phyloP scores from a whole-genome alignment of 495 filamentous ascomycete species.

The Penicillium desertorum region DNA sequence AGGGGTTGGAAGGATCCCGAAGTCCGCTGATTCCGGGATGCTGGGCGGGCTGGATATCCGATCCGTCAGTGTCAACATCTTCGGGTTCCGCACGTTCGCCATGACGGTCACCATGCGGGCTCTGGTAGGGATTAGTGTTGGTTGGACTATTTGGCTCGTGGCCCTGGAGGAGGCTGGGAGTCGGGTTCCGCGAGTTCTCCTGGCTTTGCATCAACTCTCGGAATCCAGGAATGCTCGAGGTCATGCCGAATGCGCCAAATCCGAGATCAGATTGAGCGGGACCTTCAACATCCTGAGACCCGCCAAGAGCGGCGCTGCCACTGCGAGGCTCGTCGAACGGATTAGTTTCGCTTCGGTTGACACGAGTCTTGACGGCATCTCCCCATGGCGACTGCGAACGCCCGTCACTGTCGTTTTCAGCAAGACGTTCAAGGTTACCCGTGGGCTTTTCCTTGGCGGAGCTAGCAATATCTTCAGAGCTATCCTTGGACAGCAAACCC shows the following conservation, averaged over 20 bases:
- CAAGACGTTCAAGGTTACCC: constrained; percentile 53
- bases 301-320: constrained; percentile 79
- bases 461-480: constrained; percentile 59
- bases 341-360: constrained; percentile 72
- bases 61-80: constrained; percentile 60
- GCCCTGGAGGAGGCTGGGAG: constrained; percentile 52
- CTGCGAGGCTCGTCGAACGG: constrained; percentile 69
- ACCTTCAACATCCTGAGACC: constrained; percentile 70
- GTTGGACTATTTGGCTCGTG: constrained; percentile 83
- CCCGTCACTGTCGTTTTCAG: constrained; percentile 49
- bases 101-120: constrained; percentile 75
- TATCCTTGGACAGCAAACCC: constrained; percentile 76
- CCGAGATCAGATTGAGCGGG: constrained; percentile 52
- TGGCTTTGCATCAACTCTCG: constrained; percentile 61
- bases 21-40: constrained; percentile 58
- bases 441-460: constrained; percentile 55
- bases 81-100: constrained; percentile 50
- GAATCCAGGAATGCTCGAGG: constrained; percentile 65
- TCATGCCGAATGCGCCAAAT: constrained; percentile 75
- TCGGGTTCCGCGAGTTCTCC: constrained; percentile 58
- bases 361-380: constrained; percentile 49
- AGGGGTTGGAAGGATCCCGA: constrained; percentile 50
- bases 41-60: constrained; percentile 55
- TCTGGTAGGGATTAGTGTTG: constrained; percentile 96
- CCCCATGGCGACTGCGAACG: constrained; percentile 55